Conservation (phyloP, 768 basidiomycete genomes). For the Hemileccinum impolitum region DNA sequence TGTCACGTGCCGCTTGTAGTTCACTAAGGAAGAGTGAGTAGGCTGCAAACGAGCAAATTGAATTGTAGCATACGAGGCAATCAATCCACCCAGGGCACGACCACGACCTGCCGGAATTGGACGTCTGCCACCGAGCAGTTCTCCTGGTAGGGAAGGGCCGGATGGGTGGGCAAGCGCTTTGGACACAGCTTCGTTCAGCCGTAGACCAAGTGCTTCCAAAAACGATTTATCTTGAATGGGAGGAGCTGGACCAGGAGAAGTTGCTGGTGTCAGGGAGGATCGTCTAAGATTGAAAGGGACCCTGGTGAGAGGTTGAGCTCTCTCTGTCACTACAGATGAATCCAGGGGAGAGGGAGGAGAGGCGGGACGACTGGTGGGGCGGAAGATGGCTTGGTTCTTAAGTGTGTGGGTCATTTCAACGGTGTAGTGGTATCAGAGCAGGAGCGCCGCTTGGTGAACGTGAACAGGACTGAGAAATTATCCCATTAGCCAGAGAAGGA, state of each 20-base stretch:
- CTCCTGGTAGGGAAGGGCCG: slow-evolving; percentile 48
- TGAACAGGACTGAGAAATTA: slow-evolving; percentile 35
- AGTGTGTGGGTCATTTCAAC: slow-evolving; percentile 57
- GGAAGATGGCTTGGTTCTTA: slow-evolving; percentile 65
- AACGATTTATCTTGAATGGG: slow-evolving; percentile 78
- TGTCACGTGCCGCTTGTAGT: slow-evolving; percentile 59
- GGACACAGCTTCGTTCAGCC: slow-evolving; percentile 78
- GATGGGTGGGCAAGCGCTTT: slow-evolving; percentile 67
- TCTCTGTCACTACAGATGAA: slow-evolving; percentile 39
- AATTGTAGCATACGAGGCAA: slow-evolving; percentile 57
- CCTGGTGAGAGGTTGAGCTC: slow-evolving; percentile 52
- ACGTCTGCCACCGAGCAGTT: slow-evolving; percentile 61
- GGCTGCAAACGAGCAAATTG: slow-evolving; percentile 9
- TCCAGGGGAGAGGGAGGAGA: slow-evolving; percentile 49
- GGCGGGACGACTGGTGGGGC: slow-evolving; percentile 58
- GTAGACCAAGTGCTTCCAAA: slow-evolving; percentile 70
- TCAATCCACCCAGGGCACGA: slow-evolving; percentile 58
- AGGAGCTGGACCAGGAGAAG: slow-evolving; percentile 36
- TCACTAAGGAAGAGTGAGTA: slow-evolving; percentile 46
- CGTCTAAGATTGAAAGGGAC: slow-evolving; percentile 60
- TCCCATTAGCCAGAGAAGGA: slow-evolving; percentile 38
- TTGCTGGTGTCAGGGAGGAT: slow-evolving; percentile 38
- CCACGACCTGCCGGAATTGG: slow-evolving; percentile 77
- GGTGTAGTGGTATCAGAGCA: slow-evolving; percentile 8
- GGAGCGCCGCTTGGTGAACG: slow-evolving; percentile 4